Conservation (phyloP, 176 grass and related monocot species). For the Raddia guianensis region DNA sequence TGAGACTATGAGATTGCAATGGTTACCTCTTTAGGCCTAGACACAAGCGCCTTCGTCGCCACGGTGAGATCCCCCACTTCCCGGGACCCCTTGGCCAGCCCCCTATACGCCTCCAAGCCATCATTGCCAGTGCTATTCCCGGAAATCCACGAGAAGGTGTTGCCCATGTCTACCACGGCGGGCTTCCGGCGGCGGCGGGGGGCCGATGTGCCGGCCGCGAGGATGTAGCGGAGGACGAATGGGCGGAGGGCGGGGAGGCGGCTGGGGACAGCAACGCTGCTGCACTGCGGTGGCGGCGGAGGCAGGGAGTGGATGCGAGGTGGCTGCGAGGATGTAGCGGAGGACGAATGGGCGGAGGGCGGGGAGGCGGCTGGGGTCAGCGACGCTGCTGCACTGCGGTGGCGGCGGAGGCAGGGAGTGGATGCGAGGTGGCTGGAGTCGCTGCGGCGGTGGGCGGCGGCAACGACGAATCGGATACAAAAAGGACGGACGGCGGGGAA, state of each 20-base stretch:
- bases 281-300: not conserved
- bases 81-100: not conserved
- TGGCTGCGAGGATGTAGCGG: slow-evolving; percentile 12
- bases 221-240: slow-evolving; percentile 35
- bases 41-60: slow-evolving; percentile 19
- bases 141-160: not conserved
- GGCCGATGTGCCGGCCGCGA: not conserved
- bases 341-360: slow-evolving; percentile 38
- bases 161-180: slow-evolving; percentile 42
- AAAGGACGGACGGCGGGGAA: slow-evolving; percentile 1
- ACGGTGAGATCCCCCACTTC: slow-evolving; percentile 41
- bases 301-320: not conserved
- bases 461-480: not conserved
- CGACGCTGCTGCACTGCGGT: not conserved
- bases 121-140: slow-evolving; percentile 15
- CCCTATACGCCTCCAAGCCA: slow-evolving; percentile 23
- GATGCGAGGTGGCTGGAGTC: not conserved
- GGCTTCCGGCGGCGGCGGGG: slow-evolving; percentile 25
- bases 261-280: not conserved
- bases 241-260: slow-evolving; percentile 36
- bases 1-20: slow-evolving; percentile 22
- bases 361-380: slow-evolving; percentile 1
- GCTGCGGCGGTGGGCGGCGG: not conserved
- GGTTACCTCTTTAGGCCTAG: slow-evolving; percentile 23
- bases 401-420: not conserved